Evolutionary conservation across 73 alveolate species (phyloP), one percentile per base, ranked within the genome.

Genomic region (Uronychia setigera): DNA sequence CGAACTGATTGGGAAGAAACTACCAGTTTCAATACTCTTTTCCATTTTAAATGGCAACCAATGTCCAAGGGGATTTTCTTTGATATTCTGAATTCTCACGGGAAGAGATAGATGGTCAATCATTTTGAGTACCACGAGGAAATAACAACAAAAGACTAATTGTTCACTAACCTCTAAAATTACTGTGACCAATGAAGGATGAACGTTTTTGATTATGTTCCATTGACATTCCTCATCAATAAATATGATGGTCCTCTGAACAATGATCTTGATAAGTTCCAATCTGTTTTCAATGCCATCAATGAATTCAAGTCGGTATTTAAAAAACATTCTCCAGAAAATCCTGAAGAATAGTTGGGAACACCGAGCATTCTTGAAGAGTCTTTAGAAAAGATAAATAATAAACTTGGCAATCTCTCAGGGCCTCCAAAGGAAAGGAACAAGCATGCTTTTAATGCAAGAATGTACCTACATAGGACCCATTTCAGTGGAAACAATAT

Each of bases 151-250:
- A 78, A 78, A 32, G 84, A 78, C 35, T 14, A 26, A 27, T 35
- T 78, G 35, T 78, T 32, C 30, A 32, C n/a, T 33, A 78, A 78
- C 35, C 75, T 78, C n/a, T 26, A 35, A 5, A 35, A 1, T n/a
- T 78, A 26, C 84, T 27, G 75, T 19, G 76, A 34, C n/a, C 32
- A n/a, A 60, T 87, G 88, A 79, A 91, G 75, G 78, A 59, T 74
- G 59, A 89, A 92, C 93, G 96, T 95, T 59, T 96, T 93, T 88
- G 96, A 95, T 30, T 87, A 87, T 58, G 88, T 82, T 32, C 99
- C 99, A 0, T 79, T 96, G 14, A 95, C 98, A 26, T 92, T 95
- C 13, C n/a, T 33, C 19, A 32, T 78, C 0, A 33, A 78, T 11
- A 33, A 74, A 29, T 26, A 78, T 32, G 32, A 74, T 26, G 32